phyloP scores from a whole-genome alignment of 371 early-diverging fungal species.

The Basidiobolus heterosporus region DNA sequence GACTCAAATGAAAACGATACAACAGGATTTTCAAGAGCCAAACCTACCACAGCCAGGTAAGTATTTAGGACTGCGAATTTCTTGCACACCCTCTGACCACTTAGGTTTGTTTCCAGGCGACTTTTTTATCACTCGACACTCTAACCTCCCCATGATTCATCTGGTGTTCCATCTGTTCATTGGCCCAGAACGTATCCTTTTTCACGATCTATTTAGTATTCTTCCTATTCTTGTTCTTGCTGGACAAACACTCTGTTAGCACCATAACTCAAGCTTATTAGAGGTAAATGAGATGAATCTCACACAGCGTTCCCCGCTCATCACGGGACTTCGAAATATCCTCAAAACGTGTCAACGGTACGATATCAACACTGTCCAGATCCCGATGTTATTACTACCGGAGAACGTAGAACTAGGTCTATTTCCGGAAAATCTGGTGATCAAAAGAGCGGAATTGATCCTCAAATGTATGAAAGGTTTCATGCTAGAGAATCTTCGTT shows the following conservation, averaged over 20 bases:
- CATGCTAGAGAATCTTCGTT: slow-evolving; percentile 31
- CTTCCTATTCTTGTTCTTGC: no score
- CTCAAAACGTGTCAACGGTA: slow-evolving; percentile 39
- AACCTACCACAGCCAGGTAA: no score
- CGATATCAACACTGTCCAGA: slow-evolving; percentile 42
- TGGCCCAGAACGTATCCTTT: slow-evolving; percentile 25
- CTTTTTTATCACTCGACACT: slow-evolving; percentile 58
- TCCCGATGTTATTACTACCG: slow-evolving; percentile 49
- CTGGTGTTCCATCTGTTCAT: slow-evolving; percentile 53
- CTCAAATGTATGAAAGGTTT: slow-evolving; percentile 44
- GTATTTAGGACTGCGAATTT: no score
- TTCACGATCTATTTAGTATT: neutral
- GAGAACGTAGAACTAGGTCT: slow-evolving; percentile 23
- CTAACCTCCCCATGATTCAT: slow-evolving; percentile 54
- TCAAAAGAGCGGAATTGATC: slow-evolving; percentile 33
- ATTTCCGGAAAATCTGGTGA: slow-evolving; percentile 18
- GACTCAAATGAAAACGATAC: slow-evolving; percentile 33
- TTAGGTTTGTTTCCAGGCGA: slow-evolving; percentile 23
- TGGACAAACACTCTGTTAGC: neutral
- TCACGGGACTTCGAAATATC: slow-evolving; percentile 45
- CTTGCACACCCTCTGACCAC: no score
- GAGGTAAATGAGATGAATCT: slow-evolving; percentile 19
- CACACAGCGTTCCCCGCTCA: slow-evolving; percentile 25
- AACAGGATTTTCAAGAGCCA: slow-evolving; percentile 24
- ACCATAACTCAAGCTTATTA: neutral